Conservation (phyloP, 257 asterid genomes). For the Scutellaria barbata region DNA sequence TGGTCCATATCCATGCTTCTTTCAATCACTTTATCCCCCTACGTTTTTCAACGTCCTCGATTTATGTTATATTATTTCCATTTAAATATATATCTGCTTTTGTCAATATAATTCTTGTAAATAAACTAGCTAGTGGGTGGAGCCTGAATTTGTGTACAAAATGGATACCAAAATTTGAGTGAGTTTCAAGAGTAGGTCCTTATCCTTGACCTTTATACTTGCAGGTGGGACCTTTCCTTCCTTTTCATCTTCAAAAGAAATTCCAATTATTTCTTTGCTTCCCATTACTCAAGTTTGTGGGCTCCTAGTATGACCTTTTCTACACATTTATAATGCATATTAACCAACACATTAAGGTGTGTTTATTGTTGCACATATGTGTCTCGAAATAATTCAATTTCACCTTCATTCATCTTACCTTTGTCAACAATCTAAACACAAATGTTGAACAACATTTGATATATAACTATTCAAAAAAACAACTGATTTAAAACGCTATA, state of each 20-base stretch:
- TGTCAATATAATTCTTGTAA: background rate
- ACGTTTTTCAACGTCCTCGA: conserved; percentile 40
- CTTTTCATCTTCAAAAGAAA: conserved; percentile 14
- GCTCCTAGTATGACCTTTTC: background rate
- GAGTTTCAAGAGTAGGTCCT: conserved; percentile 26
- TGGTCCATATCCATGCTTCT: conserved; percentile 25
- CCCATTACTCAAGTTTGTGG: conserved; percentile 26
- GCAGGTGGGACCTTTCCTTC: conserved; percentile 3
- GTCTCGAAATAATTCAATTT: no score
- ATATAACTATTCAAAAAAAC: no score
- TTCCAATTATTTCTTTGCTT: conserved; percentile 5
- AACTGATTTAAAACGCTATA: no score
- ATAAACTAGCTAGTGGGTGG: conserved; percentile 23
- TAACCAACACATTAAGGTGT: no score
- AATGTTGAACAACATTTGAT: no score
- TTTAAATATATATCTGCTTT: background rate
- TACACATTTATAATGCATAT: no score
- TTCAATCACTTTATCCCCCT: conserved; percentile 15
- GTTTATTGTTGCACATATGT: no score
- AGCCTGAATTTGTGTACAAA: conserved; percentile 29
- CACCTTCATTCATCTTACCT: no score
- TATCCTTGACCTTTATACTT: conserved; percentile 32
- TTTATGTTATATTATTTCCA: conserved; percentile 19
- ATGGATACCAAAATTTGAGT: conserved; percentile 15
- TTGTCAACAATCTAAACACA: no score